Conservation (phyloP, 805 yeast genomes). For the Kregervanrija fluxuum region DNA sequence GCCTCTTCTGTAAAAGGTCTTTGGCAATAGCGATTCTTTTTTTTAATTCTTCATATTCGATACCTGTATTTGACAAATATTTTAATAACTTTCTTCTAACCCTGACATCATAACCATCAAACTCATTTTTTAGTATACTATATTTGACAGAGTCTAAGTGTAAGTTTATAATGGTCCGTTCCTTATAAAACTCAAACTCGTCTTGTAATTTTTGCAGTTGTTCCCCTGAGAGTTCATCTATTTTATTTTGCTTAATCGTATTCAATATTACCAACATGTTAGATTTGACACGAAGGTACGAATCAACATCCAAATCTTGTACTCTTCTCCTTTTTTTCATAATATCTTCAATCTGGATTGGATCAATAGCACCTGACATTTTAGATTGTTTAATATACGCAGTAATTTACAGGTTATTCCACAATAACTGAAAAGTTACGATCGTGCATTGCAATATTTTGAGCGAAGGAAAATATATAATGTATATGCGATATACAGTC, state of each 20-base stretch:
- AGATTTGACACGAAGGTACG: slow-evolving; percentile 17
- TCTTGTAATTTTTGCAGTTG: slow-evolving; percentile 14
- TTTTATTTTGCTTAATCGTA: slow-evolving; percentile 11
- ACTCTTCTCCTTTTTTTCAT: slow-evolving; percentile 24
- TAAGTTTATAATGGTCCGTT: slow-evolving; percentile 14
- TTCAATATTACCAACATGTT: slow-evolving; percentile 13
- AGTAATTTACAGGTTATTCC: too few relatives aligned
- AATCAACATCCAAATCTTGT: slow-evolving; percentile 24
- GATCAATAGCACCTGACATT: too few relatives aligned
- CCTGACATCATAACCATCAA: slow-evolving; percentile 13
- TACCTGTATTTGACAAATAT: slow-evolving; percentile 15
- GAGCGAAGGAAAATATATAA: background rate
- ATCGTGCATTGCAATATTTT: too few relatives aligned
- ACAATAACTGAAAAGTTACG: too few relatives aligned
- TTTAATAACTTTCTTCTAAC: slow-evolving; percentile 14
- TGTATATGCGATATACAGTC: too few relatives aligned
- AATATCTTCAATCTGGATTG: slow-evolving; percentile 12
- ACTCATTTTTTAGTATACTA: slow-evolving; percentile 10
- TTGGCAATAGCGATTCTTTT: slow-evolving; percentile 16
- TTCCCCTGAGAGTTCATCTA: slow-evolving; percentile 9
- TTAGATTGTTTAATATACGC: too few relatives aligned
- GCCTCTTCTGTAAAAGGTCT: slow-evolving; percentile 18
- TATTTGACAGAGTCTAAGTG: slow-evolving; percentile 16
- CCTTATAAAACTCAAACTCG: slow-evolving; percentile 12
- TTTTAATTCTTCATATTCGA: slow-evolving; percentile 15